phyloP scores from a whole-genome alignment of 257 asterid species.

The Solanum gracilifrons region DNA sequence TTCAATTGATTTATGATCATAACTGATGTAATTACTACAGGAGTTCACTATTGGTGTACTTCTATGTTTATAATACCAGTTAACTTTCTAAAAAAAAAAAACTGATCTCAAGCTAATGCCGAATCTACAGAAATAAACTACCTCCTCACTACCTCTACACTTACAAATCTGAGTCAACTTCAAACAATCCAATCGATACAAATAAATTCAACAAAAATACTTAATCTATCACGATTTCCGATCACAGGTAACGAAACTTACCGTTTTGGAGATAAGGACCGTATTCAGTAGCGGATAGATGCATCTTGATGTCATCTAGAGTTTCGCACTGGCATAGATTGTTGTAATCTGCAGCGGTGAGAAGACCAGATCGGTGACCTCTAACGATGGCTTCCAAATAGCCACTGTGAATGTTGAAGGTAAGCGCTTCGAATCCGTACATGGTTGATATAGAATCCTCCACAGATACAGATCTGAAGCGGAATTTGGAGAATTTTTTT shows the following conservation, averaged over 20 bases:
- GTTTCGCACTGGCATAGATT: slow-evolving; percentile 88
- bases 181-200: background rate
- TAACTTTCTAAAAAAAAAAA: no score
- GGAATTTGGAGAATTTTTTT: background rate
- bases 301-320: slow-evolving; percentile 88
- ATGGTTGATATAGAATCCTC: slow-evolving; percentile 11
- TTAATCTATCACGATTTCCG: background rate
- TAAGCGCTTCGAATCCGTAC: slow-evolving; percentile 95
- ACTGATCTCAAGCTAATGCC: background rate
- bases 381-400: slow-evolving; percentile 90
- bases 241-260: background rate
- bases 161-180: background rate
- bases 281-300: slow-evolving; percentile 89
- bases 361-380: slow-evolving; percentile 81
- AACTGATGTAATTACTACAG: no score
- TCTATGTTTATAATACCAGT: no score
- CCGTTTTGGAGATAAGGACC: slow-evolving; percentile 90
- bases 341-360: slow-evolving; percentile 88
- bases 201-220: background rate
- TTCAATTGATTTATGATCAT: background rate
- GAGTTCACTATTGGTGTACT: no score
- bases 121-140: background rate
- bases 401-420: slow-evolving; percentile 87
- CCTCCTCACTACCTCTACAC: background rate
- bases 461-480: slow-evolving; percentile 44